These are phyloP conservation scores for Santalum album DNA, from an alignment of 164 flowering plant species.

Conservation along the genomic window DNA sequence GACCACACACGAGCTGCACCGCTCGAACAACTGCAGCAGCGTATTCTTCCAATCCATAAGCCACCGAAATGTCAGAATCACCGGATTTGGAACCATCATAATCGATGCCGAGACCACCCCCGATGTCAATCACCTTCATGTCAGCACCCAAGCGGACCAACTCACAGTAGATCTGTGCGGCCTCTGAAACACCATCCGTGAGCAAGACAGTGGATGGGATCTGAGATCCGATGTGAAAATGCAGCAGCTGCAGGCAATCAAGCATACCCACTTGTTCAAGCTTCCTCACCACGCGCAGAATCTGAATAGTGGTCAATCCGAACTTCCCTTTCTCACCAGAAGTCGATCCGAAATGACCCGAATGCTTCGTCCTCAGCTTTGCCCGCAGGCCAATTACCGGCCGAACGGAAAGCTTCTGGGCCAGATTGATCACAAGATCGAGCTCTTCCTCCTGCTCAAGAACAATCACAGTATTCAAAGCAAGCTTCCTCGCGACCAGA, in stretches of 20 bases:
- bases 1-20: conserved; percentile 54
- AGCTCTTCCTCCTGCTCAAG: conserved; percentile 96
- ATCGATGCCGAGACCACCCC: conserved; percentile 95
- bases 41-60: conserved; percentile 71
- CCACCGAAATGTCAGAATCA: conserved; percentile 77
- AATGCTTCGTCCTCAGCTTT: conserved; percentile 84
- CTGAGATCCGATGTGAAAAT: conserved; percentile 96
- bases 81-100: conserved; percentile 81
- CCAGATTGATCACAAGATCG: conserved; percentile 64
- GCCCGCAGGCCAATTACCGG: conserved; percentile 90
- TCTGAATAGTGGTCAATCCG: conserved; percentile 72
- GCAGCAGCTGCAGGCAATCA: conserved; percentile 78
- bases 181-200: conserved; percentile 81
- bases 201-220: conserved; percentile 73
- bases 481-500: conserved; percentile 55
- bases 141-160: conserved; percentile 81
- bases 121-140: conserved; percentile 80
- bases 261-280: conserved; percentile 64
- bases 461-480: conserved; percentile 72
- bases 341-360: conserved; percentile 96
- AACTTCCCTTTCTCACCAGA: conserved; percentile 99
- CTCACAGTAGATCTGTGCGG: conserved; percentile 88
- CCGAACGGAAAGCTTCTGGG: conserved; percentile 46
- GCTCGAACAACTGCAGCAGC: conserved; percentile 73
- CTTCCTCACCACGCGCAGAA: conserved; percentile 62